A percentile compares a stretch with the other conserved stretches of the same genome.
Evolutionary conservation across 1,139 yeast genomes (phyloP).

Genomic region (Debaryomycetaceae sp.): DNA sequence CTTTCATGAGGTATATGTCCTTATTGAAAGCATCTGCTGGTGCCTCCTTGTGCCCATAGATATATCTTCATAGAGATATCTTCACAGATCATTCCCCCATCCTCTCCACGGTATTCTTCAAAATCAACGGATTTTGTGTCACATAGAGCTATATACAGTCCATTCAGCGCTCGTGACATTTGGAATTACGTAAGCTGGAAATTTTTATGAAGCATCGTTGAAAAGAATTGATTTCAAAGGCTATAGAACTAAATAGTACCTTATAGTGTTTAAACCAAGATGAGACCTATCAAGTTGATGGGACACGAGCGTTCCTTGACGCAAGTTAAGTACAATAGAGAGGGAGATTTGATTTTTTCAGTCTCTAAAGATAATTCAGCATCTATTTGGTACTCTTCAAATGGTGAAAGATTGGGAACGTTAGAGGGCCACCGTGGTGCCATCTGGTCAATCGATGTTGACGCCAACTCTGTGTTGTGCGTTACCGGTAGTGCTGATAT

Average conservation of each 20-base stretch:
- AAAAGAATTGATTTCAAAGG: constrained; percentile 3
- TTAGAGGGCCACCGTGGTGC: constrained; percentile 86
- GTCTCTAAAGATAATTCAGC: constrained; percentile 88
- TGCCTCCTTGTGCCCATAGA: too few species aligned
- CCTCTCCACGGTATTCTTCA: too few species aligned
- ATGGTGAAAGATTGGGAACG: constrained; percentile 97
- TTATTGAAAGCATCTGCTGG: too few species aligned
- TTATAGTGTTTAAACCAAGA: constrained; percentile 10
- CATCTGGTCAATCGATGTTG: constrained; percentile 92
- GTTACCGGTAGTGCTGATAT: constrained; percentile 93
- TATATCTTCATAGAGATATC: too few species aligned
- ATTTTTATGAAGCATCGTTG: constrained; percentile 8
- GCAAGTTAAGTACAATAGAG: constrained; percentile 90
- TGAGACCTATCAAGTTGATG: constrained; percentile 58
- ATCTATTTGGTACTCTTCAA: constrained; percentile 91
- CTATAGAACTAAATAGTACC: not conserved
- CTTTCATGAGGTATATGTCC: too few species aligned
- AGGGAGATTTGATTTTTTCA: constrained; percentile 91
- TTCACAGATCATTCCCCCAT: too few species aligned
- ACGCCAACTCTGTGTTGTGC: constrained; percentile 60
- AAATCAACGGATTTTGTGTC: too few species aligned
- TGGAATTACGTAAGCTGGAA: constrained; percentile 3
- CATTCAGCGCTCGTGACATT: too few species aligned
- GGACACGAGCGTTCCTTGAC: constrained; percentile 88
- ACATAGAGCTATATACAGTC: too few species aligned